Evolutionary conservation across 257 asterid species (phyloP).

Genomic region (Buddleja alternifolia): DNA sequence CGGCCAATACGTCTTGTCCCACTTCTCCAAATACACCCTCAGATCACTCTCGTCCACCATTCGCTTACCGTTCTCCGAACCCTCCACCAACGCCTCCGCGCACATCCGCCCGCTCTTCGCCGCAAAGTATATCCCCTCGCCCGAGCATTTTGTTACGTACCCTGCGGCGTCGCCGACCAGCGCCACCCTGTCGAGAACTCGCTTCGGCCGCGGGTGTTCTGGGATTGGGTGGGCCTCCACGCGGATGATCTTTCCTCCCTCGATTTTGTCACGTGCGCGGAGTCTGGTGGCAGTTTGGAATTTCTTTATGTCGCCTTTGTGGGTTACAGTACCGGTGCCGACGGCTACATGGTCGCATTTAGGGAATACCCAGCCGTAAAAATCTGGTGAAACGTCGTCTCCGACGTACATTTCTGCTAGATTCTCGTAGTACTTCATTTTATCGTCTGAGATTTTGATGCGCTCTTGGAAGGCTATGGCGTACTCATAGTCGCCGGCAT

Average conservation of each 20-base stretch:
- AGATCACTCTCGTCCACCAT: constrained; percentile 81
- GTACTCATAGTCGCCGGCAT: constrained; percentile 92
- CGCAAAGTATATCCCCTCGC: constrained; percentile 89
- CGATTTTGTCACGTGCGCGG: constrained; percentile 80
- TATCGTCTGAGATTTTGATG: constrained; percentile 73
- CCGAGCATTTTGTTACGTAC: constrained; percentile 88
- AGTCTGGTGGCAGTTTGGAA: constrained; percentile 76
- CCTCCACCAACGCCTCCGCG: constrained; percentile 88
- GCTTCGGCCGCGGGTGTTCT: constrained; percentile 81
- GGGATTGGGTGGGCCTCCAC: constrained; percentile 96
- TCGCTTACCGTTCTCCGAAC: constrained; percentile 81
- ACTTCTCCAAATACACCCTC: constrained; percentile 76
- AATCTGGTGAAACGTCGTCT: constrained; percentile 90
- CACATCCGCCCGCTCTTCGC: constrained; percentile 96
- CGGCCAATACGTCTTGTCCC: constrained; percentile 96
- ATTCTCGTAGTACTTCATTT: constrained; percentile 84
- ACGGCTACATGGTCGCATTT: constrained; percentile 97
- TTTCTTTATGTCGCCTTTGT: constrained; percentile 83
- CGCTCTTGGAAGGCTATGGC: constrained; percentile 97
- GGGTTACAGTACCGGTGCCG: constrained; percentile 93
- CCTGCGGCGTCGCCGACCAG: constrained; percentile 93
- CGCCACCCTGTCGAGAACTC: constrained; percentile 72
- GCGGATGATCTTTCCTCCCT: constrained; percentile 74
- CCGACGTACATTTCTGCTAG: constrained; percentile 94
- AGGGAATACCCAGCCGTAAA: constrained; percentile 95